phyloP scores from a whole-genome alignment of 2,329 filamentous ascomycete genomes.

The Colletotrichum sp. region DNA sequence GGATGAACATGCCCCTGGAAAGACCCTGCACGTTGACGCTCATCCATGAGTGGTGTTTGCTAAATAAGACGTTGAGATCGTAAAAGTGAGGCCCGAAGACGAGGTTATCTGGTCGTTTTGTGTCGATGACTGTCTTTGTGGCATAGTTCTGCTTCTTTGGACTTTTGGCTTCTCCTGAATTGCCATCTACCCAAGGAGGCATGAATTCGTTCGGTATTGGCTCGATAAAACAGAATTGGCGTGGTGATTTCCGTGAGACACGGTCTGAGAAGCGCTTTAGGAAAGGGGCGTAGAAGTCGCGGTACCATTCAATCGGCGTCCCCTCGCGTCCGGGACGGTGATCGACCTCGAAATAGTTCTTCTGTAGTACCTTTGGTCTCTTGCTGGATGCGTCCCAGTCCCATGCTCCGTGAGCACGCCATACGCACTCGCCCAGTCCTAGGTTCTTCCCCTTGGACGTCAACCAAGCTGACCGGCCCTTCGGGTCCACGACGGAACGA shows the following conservation, averaged over 20 bases:
- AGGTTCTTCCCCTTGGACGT: slow-evolving; percentile 14
- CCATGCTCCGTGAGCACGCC: slow-evolving; percentile 43
- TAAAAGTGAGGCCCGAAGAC: slow-evolving; percentile 49
- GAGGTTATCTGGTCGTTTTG: slow-evolving; percentile 34
- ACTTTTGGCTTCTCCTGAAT: neutral
- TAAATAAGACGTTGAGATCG: slow-evolving; percentile 45
- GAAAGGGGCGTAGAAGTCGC: slow-evolving; percentile 46
- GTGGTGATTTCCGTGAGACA: slow-evolving; percentile 31
- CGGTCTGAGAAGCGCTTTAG: slow-evolving; percentile 39
- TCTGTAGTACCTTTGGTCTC: slow-evolving; percentile 28
- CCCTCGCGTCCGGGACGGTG: slow-evolving; percentile 40
- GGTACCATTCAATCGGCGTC: slow-evolving; percentile 43
- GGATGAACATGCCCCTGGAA: slow-evolving; percentile 42
- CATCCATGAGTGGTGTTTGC: slow-evolving; percentile 38
- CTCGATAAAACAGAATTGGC: slow-evolving; percentile 41
- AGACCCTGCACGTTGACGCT: slow-evolving; percentile 46
- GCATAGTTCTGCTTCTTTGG: slow-evolving; percentile 27
- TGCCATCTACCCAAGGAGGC: slow-evolving; percentile 36
- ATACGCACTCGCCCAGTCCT: slow-evolving; percentile 41
- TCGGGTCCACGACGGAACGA: slow-evolving; percentile 38
- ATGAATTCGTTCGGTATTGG: slow-evolving; percentile 47
- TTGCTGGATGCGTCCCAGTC: slow-evolving; percentile 36
- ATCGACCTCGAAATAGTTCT: slow-evolving; percentile 42
- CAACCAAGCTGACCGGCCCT: slow-evolving; percentile 40
- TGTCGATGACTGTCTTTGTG: slow-evolving; percentile 30